Conservation (phyloP, 768 basidiomycete genomes). For the Lentinus brumalis region DNA sequence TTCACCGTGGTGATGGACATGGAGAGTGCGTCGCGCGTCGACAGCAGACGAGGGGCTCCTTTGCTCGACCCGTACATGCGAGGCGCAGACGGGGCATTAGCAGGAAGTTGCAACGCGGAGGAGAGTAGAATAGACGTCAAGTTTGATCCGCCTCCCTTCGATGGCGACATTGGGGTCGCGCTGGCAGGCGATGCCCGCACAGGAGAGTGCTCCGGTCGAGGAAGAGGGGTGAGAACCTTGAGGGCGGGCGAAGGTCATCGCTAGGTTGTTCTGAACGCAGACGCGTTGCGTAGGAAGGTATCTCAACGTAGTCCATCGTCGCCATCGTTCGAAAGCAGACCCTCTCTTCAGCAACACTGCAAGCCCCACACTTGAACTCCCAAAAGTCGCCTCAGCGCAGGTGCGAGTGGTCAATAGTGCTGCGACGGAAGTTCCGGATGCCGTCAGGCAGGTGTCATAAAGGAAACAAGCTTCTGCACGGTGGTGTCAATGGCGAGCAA, state of each 20-base stretch:
- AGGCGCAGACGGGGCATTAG: constrained; percentile 23
- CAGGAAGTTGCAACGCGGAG: constrained; percentile 22
- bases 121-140: constrained; percentile 33
- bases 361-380: background rate
- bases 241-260: constrained; percentile 23
- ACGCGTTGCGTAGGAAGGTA: constrained; percentile 42
- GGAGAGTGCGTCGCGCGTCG: constrained; percentile 69
- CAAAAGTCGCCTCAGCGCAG: background rate
- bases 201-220: constrained; percentile 24
- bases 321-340: constrained; percentile 36
- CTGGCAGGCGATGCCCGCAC: constrained; percentile 10
- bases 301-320: constrained; percentile 50
- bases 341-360: background rate
- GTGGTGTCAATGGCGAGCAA: too few relatives aligned
- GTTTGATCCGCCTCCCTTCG: constrained; percentile 35
- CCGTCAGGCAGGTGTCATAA: too few relatives aligned
- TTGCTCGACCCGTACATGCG: constrained; percentile 18
- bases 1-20: constrained; percentile 77
- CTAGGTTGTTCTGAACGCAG: constrained; percentile 30
- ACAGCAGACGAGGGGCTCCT: constrained; percentile 44
- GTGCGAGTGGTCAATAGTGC: too few relatives aligned
- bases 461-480: too few relatives aligned
- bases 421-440: too few relatives aligned
- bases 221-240: constrained; percentile 30
- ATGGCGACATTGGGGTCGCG: constrained; percentile 26